phyloP scores from a whole-genome alignment of 78 protist species.

The Isochrysis galbana region DNA sequence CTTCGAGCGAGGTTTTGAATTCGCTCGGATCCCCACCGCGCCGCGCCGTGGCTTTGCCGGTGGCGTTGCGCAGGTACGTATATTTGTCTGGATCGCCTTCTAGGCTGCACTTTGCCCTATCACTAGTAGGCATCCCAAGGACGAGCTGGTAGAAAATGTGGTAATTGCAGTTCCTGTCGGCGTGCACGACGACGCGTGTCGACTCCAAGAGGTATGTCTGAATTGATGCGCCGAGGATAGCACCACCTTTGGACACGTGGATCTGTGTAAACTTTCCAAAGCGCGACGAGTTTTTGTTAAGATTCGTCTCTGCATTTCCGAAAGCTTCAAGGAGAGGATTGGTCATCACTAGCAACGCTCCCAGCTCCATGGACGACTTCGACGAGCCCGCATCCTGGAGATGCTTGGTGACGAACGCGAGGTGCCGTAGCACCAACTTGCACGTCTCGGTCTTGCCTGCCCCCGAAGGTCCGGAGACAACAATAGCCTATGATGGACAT shows the following conservation, averaged over 20 bases:
- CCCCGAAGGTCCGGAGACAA: conserved; percentile 16
- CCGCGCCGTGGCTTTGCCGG: conserved; percentile 17
- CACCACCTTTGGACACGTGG: background rate
- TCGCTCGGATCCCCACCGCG: background rate
- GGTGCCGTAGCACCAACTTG: background rate
- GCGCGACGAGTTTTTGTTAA: conserved; percentile 84
- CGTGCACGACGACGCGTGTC: conserved; percentile 86
- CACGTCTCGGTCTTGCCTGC: conserved; percentile 10
- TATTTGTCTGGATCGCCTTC: background rate
- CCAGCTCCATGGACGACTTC: conserved; percentile 10
- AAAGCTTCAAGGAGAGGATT: conserved; percentile 93
- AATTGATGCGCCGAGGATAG: conserved; percentile 49
- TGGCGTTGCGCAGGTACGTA: background rate
- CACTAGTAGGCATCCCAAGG: background rate
- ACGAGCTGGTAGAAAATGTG: conserved; percentile 90
- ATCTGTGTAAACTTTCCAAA: conserved; percentile 12
- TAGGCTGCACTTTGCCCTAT: background rate
- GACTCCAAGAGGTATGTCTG: conserved; percentile 72
- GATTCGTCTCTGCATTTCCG: conserved; percentile 89
- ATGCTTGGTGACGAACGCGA: background rate
- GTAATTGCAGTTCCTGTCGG: conserved; percentile 84
- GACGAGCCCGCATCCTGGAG: background rate
- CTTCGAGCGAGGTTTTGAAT: background rate
- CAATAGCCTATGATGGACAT: background rate
- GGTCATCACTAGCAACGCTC: conserved; percentile 48